Conservation (phyloP, 768 basidiomycete genomes). For the Pleurotus pulmonarius region DNA sequence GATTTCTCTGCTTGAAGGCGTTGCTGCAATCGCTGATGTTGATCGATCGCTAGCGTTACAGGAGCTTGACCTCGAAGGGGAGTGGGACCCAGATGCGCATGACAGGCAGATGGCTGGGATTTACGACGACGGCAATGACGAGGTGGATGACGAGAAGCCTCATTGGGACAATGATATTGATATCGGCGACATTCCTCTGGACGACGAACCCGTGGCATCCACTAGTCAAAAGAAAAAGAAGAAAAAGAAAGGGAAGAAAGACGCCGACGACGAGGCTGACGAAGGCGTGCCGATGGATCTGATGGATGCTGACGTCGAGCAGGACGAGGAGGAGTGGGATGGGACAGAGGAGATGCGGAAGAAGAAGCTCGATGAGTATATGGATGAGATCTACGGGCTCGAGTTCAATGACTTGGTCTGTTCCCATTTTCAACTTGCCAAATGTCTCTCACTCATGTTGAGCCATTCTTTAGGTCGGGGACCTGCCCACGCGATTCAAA, state of each 20-base stretch:
- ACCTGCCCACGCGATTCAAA: constrained; percentile 89
- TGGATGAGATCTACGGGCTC: constrained; percentile 86
- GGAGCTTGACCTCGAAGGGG: constrained; percentile 82
- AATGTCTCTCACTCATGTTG: background rate
- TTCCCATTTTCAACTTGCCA: constrained; percentile 11
- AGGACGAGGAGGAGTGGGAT: constrained; percentile 70
- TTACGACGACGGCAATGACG: constrained; percentile 46
- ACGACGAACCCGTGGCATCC: constrained; percentile 29
- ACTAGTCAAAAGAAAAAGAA: constrained; percentile 34
- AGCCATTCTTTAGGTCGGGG: constrained; percentile 61
- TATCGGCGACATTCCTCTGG: constrained; percentile 56
- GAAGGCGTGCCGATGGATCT: constrained; percentile 58
- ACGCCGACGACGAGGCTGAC: constrained; percentile 39
- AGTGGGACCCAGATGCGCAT: constrained; percentile 87
- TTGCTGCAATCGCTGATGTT: background rate
- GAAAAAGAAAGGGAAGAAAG: constrained; percentile 57
- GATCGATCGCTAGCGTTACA: constrained; percentile 44
- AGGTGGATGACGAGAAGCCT: constrained; percentile 59
- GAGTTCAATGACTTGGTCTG: constrained; percentile 96
- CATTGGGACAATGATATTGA: constrained; percentile 90
- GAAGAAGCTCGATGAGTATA: constrained; percentile 76
- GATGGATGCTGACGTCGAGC: constrained; percentile 42
- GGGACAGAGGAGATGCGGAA: constrained; percentile 92
- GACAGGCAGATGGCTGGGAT: constrained; percentile 79
- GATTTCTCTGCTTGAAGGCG: background rate